Conservation (phyloP, 139 green algal species). For the Eudorina sp. region DNA sequence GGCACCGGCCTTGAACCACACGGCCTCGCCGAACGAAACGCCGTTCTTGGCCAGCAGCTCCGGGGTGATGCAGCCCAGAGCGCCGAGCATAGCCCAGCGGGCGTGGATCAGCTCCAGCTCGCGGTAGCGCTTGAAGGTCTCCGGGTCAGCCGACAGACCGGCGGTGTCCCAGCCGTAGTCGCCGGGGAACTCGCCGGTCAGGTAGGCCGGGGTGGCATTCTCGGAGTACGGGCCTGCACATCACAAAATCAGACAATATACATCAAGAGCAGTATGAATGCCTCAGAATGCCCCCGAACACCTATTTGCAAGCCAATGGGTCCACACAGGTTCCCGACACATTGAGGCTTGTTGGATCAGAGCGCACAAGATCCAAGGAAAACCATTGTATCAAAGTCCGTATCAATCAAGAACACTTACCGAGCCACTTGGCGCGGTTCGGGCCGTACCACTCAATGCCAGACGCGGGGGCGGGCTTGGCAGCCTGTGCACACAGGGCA, state of each 20-base stretch:
- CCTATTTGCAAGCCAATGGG: too few relatives aligned
- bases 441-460: conserved; percentile 46
- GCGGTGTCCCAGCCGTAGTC: conserved; percentile 97
- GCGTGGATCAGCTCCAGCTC: conserved; percentile 98
- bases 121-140: conserved; percentile 83
- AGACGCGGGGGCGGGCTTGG: conserved; percentile 31
- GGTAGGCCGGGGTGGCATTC: conserved; percentile 65
- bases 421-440: conserved; percentile 47
- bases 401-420: neutral
- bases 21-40: conserved; percentile 81
- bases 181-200: conserved; percentile 91
- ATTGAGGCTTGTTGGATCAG: too few relatives aligned
- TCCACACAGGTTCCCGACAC: too few relatives aligned
- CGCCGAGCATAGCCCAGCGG: conserved; percentile 97
- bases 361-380: too few relatives aligned
- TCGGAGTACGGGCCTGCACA: conserved; percentile 30
- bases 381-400: too few relatives aligned
- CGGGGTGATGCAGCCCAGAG: conserved; percentile 81
- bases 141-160: conserved; percentile 94
- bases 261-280: neutral
- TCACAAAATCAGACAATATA: neutral
- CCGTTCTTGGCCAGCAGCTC: conserved; percentile 69
- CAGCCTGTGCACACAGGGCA: conserved; percentile 42
- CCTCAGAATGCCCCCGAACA: too few relatives aligned
- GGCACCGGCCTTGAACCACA: conserved; percentile 98